phyloP scores from a whole-genome alignment of 2,329 filamentous ascomycete genomes.

The Erysiphe pulchra region DNA sequence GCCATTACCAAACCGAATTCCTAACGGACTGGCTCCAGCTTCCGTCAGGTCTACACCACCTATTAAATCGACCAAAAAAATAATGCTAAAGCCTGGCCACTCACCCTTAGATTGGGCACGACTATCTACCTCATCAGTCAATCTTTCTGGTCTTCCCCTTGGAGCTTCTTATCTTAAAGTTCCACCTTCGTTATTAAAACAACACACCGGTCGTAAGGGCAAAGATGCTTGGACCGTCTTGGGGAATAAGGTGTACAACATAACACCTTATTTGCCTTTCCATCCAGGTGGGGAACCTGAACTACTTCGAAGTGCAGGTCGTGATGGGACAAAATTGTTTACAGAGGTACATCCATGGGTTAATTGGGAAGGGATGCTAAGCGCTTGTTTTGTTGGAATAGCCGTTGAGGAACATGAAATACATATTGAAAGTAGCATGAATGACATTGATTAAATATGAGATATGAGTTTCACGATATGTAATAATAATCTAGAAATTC shows the following conservation, averaged over 20 bases:
- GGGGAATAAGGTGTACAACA: constrained; percentile 80
- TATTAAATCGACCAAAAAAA: constrained; percentile 36
- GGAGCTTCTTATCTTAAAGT: constrained; percentile 39
- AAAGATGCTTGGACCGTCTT: constrained; percentile 78
- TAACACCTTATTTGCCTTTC: constrained; percentile 68
- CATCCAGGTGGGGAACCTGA: constrained; percentile 72
- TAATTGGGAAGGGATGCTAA: constrained; percentile 45
- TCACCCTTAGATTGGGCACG: constrained; percentile 92
- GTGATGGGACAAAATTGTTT: constrained; percentile 37
- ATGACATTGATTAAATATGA: constrained; percentile 30
- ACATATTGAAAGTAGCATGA: constrained; percentile 20
- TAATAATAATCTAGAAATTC: too few species aligned
- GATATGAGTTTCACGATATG: too few species aligned
- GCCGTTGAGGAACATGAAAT: constrained; percentile 28
- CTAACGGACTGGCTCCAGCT: constrained; percentile 25
- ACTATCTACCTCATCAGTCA: constrained; percentile 32
- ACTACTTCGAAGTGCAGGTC: constrained; percentile 34
- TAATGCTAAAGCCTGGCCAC: constrained; percentile 68
- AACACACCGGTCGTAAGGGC: constrained; percentile 58
- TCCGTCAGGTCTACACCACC: constrained; percentile 27
- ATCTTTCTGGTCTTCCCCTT: constrained; percentile 36
- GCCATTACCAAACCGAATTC: constrained; percentile 19
- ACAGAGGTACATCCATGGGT: constrained; percentile 46
- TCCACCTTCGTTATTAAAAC: constrained; percentile 54
- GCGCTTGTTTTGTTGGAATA: constrained; percentile 34